Evolutionary conservation across 768 basidiomycete genomes (phyloP).

Genomic region (Russula lepida): DNA sequence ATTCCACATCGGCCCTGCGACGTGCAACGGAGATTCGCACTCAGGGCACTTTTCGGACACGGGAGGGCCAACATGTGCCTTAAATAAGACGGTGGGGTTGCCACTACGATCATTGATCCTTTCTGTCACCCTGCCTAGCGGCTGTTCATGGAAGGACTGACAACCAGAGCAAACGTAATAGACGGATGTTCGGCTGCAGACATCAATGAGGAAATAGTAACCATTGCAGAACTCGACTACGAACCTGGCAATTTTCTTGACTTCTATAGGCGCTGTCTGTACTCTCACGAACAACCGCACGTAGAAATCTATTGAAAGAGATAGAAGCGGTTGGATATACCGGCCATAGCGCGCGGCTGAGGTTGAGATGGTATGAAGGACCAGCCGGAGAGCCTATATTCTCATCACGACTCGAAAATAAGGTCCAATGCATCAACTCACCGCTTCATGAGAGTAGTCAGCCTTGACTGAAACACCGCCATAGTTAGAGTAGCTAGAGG

Average conservation of each 20-base stretch:
- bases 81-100: constrained; percentile 56
- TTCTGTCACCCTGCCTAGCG: constrained; percentile 67
- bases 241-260: constrained; percentile 75
- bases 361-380: constrained; percentile 78
- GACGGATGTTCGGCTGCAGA: constrained; percentile 67
- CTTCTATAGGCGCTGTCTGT: constrained; percentile 63
- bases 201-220: background rate
- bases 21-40: constrained; percentile 71
- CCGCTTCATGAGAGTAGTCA: constrained; percentile 94
- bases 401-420: constrained; percentile 1
- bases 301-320: constrained; percentile 95
- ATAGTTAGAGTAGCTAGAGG: constrained; percentile 81
- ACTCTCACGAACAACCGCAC: constrained; percentile 85
- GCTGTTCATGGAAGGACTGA: constrained; percentile 75
- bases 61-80: constrained; percentile 61
- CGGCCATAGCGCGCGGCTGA: constrained; percentile 90
- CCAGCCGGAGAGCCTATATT: constrained; percentile 76
- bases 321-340: constrained; percentile 81
- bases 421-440: constrained; percentile 30
- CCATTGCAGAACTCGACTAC: constrained; percentile 23
- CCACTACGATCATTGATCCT: constrained; percentile 52
- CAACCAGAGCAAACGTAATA: constrained; percentile 84
- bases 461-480: constrained; percentile 84
- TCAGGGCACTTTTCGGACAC: constrained; percentile 66
- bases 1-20: constrained; percentile 97